A percentile compares a stretch with the other conserved stretches of the same genome.
These are phyloP conservation scores for Baeospora myosura DNA, from an alignment of 1,284 basidiomycete species.

Conservation along the genomic window DNA sequence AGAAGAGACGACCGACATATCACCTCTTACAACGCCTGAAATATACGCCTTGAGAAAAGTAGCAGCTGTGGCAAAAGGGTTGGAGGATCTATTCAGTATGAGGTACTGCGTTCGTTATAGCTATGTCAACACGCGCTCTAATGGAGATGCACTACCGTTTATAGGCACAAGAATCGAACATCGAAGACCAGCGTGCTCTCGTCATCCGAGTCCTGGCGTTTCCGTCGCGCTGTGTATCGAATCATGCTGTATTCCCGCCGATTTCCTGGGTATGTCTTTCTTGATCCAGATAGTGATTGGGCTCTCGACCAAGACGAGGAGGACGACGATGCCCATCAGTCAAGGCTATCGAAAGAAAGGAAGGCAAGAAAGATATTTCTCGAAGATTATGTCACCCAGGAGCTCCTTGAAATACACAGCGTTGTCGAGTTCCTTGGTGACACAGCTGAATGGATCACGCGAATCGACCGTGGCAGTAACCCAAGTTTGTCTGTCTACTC, in stretches of 20 bases:
- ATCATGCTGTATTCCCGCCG: constrained; percentile 20
- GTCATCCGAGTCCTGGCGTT: constrained; percentile 24
- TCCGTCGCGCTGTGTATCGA: constrained; percentile 26
- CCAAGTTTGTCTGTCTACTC: constrained; percentile 1
- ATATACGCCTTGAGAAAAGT: constrained; percentile 15
- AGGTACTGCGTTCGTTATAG: constrained; percentile 16
- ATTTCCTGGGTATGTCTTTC: constrained; percentile 10
- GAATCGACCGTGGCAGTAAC: constrained; percentile 3
- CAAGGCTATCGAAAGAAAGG: constrained; percentile 4
- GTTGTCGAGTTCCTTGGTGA: constrained; percentile 20
- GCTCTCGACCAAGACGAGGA: constrained; percentile 13
- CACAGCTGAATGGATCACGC: constrained; percentile 12
- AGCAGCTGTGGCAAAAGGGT: constrained; percentile 15
- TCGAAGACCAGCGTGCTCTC: constrained; percentile 21
- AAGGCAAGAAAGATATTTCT: constrained; percentile 16
- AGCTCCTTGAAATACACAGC: constrained; percentile 22
- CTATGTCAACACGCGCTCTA: not conserved
- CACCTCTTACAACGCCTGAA: constrained; percentile 18
- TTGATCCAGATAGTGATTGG: constrained; percentile 3
- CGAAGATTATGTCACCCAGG: constrained; percentile 16
- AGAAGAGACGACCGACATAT: too few relatives aligned
- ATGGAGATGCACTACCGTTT: not conserved
- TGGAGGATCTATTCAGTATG: constrained; percentile 29
- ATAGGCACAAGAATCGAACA: constrained; percentile 25
- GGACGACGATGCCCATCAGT: not conserved